These are phyloP conservation scores for Lagenaria siceraria DNA, from an alignment of 306 rosid species.

Conservation along the genomic window DNA sequence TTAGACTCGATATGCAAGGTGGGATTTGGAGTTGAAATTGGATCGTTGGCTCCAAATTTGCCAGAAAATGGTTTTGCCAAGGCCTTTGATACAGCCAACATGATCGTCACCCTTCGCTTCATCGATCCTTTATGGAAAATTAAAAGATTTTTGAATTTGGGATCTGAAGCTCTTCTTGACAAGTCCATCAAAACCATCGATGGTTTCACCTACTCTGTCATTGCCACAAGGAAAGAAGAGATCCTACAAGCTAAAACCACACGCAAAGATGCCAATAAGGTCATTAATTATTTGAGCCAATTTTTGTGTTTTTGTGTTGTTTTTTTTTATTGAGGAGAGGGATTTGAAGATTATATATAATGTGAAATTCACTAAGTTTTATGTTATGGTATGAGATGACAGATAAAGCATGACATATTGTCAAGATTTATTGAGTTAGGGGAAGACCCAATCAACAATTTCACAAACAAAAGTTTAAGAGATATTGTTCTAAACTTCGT, in stretches of 20 bases:
- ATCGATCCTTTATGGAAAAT: conserved; percentile 79
- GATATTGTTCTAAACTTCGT: conserved; percentile 83
- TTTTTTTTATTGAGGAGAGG: too few species aligned
- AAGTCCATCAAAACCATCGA: conserved; percentile 61
- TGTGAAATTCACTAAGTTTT: too few species aligned
- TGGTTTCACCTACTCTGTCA: conserved; percentile 74
- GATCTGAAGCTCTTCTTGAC: conserved; percentile 78
- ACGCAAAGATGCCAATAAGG: conserved; percentile 32
- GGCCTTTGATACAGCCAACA: conserved; percentile 81
- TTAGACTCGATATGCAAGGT: conserved; percentile 86
- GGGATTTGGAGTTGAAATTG: conserved; percentile 96
- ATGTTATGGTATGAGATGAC: not conserved
- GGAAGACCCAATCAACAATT: conserved; percentile 30
- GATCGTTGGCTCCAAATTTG: conserved; percentile 54
- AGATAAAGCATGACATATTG: conserved; percentile 79
- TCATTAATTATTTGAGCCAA: too few species aligned
- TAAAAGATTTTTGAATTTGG: conserved; percentile 49
- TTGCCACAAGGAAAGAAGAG: conserved; percentile 64
- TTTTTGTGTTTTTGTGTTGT: too few species aligned
- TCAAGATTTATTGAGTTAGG: conserved; percentile 80
- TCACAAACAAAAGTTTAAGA: conserved; percentile 65
- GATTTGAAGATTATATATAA: too few species aligned
- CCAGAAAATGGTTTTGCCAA: conserved; percentile 66
- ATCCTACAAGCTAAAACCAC: conserved; percentile 33
- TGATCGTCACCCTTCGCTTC: conserved; percentile 78